Conservation (phyloP, 1,284 basidiomycete genomes). For the Caloboletus inedulis region DNA sequence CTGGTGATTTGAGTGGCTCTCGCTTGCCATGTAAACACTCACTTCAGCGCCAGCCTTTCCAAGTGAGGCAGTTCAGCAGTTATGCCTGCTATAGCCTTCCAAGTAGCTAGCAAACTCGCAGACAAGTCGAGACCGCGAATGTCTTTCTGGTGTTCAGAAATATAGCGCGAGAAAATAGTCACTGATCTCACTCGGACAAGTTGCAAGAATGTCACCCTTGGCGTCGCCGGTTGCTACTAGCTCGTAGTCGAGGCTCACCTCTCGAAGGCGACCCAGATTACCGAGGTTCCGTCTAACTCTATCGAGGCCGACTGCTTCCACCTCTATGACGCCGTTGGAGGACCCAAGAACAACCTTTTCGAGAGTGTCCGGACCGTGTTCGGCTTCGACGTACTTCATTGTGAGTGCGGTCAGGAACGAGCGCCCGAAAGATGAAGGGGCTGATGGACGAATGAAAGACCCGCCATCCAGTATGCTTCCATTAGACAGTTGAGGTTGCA, state of each 20-base stretch:
- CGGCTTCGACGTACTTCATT: conserved; percentile 70
- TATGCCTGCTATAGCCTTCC: conserved; percentile 71
- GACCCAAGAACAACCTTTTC: conserved; percentile 77
- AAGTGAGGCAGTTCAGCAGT: conserved; percentile 60
- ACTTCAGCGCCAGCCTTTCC: conserved; percentile 77
- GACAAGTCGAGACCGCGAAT: conserved; percentile 83
- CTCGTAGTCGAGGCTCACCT: conserved; percentile 76
- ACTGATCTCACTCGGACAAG: conserved; percentile 64
- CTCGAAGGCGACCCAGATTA: conserved; percentile 63
- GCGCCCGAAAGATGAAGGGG: conserved; percentile 56
- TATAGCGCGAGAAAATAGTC: conserved; percentile 1
- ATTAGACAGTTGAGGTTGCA: conserved; percentile 11
- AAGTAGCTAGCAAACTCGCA: conserved; percentile 68
- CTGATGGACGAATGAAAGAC: conserved; percentile 70
- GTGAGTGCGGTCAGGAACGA: conserved; percentile 75
- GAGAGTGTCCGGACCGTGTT: conserved; percentile 47
- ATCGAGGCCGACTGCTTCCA: conserved; percentile 83
- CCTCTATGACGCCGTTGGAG: conserved; percentile 76
- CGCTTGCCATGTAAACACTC: conserved; percentile 26
- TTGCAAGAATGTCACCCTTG: conserved; percentile 51
- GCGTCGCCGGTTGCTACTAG: conserved; percentile 57
- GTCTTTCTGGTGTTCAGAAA: conserved; percentile 44
- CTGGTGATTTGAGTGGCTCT: conserved; percentile 12
- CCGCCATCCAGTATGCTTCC: conserved; percentile 55
- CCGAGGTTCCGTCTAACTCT: conserved; percentile 73